Percentiles rank a stretch among this genome's conserved stretches.
These are phyloP conservation scores for Musa acuminata DNA, from an alignment of 176 grass and related monocot genomes.

Conservation along the genomic window DNA sequence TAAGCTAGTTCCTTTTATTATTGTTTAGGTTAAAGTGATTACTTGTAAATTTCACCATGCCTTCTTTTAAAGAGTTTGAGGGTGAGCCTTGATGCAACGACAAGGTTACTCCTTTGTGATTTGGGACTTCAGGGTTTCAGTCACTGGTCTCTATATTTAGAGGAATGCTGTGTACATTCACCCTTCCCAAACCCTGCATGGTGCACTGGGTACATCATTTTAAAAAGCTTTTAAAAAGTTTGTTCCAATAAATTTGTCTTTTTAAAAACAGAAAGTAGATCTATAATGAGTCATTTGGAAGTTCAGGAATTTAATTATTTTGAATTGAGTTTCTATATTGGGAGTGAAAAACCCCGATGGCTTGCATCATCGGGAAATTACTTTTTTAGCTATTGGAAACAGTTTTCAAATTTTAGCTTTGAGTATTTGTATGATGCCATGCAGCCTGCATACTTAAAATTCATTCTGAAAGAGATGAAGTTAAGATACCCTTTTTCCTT, in stretches of 20 bases:
- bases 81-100: conserved; percentile 11
- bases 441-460: background rate
- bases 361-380: background rate
- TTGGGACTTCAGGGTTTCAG: too few relatives aligned
- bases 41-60: conserved; percentile 78
- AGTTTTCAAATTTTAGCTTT: background rate
- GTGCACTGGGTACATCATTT: too few relatives aligned
- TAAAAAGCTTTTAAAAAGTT: too few relatives aligned
- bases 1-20: background rate
- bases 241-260: too few relatives aligned
- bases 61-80: conserved; percentile 84
- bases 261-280: background rate
- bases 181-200: too few relatives aligned
- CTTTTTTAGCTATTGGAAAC: background rate
- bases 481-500: too few relatives aligned
- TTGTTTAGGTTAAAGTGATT: conserved; percentile 20
- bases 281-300: background rate
- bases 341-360: background rate
- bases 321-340: background rate
- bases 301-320: background rate
- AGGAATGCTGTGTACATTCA: too few relatives aligned
- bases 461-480: too few relatives aligned
- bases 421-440: background rate
- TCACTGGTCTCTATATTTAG: too few relatives aligned
- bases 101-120: too few relatives aligned